Evolutionary conservation across 2,329 filamentous ascomycete species (phyloP), one percentile per base, ranked within the genome.

Genomic region (Arachnopeziza araneosa): DNA sequence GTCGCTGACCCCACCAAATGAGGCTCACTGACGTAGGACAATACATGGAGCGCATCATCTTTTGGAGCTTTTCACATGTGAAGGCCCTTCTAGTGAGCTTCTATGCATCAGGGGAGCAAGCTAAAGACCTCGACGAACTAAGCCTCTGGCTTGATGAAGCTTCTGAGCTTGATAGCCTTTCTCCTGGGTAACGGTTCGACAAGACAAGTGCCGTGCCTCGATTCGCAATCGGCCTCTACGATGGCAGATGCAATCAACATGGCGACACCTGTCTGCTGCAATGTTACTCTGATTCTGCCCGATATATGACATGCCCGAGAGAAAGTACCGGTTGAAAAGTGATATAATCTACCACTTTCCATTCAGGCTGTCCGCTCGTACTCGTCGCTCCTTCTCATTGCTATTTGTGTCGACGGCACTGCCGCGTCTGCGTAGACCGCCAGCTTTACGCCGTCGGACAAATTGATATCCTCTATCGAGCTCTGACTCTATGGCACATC

Each of bases 401-500:
- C 64, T 64, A 56, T 68, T 66, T 12, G 61, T 60, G 53, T 71
- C 69, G 8, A 71, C 64, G 14, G 66, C 67, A 62, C 69, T 72
- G 8, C 70, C 71, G 54, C 69, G 65, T 60, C 70, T 64, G 49
- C 71, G 64, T 48, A 72, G 51, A 10, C 69, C 70, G n/a, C 68
- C 69, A 4, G 71, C 70, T 57, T 74, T 73, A 48, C 69, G 73
- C 63, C 87, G 82, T 62, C 91, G 79, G 0, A 93, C 88, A 60
- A 88, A 78, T 73, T 96, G 90, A 73, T 96, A 97, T 0, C 90
- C 89, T 53, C 87, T 79, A 72, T 97, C 93, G 12, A 98, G 79
- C 71, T 96, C 92, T 58, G 92, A 88, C 74, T 98, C 93, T 8
- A 98, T 83, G 4, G 87, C 88, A 73, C 91, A 95, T 7, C 93